Base-by-base conservation (phyloP, 192 early-diverging fungal genomes). In the Powellomyces hirtus region DNA sequence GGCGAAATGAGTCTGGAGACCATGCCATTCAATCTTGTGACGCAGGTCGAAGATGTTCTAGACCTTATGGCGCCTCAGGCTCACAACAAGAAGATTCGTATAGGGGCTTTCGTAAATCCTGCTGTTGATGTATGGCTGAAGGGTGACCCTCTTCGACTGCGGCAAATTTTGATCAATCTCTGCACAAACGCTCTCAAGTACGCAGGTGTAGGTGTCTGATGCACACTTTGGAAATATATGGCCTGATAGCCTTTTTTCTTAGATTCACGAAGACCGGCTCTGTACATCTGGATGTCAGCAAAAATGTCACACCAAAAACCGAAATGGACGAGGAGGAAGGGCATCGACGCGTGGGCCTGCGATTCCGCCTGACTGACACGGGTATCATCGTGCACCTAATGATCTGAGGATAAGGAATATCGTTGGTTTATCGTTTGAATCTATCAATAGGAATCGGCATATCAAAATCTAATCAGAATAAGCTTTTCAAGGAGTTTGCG, bases 101-200 rank as follows among this genome's bases (percentile, higher is more conserved):
- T 92, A 4, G 86, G 84, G 35, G 86, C 87, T 55, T 76, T 81
- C 38, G 83, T 92, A 38, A 89, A 92, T 42, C 81, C 84, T 30
- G 77, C 75, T 11, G 88, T 92, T 37, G 86, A 89, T 0, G 87
- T 89, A 57, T 83, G 86, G 68, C 59, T 92, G 3, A 81, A 92
- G 11, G 88, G 89, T 38, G 92, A 94, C 70, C 84, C 88, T 37
- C 70, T 90, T 34, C 81, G 92, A 37, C 59, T 92, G 37, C 78
- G 89, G 29, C 92, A 94, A 75, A 83, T 92, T 33, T 81, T 94
- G 61, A 91, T 89, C 8, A 94, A 94, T 53, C 74, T 94, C 27
- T 89, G 90, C 22, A 88, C 88, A 51, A 94, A 94, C 61, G 87
- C 90, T n/a, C 75, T 94, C 40, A 94, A 94, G 68, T 64, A 33